Conservation (phyloP, 2,329 filamentous ascomycete genomes). For the Trichoderma sp. region DNA sequence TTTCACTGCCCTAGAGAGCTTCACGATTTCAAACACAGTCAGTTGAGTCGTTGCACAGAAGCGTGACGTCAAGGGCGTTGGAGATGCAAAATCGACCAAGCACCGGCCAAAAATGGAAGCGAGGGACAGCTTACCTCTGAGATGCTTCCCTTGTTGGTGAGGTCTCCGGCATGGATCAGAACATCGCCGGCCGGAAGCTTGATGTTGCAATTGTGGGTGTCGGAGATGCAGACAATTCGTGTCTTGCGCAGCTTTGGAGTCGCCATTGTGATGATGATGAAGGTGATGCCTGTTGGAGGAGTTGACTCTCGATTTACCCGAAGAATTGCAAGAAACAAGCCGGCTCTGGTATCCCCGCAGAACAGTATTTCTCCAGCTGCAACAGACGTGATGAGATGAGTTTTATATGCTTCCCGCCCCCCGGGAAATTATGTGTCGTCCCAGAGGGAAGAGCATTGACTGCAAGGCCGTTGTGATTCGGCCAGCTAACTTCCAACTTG, state of each 20-base stretch:
- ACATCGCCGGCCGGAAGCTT: constrained; percentile 71
- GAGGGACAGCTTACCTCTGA: constrained; percentile 42
- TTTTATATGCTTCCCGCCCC: background rate
- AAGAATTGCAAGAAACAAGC: background rate
- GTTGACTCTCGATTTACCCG: background rate
- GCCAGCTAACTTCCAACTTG: background rate
- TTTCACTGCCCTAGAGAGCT: constrained; percentile 57
- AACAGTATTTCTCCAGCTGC: background rate
- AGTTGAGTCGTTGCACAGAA: background rate
- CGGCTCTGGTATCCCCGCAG: background rate
- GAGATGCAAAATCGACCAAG: background rate
- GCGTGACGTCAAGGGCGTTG: constrained; percentile 12
- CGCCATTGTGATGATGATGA: constrained; percentile 14
- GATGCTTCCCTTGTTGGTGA: constrained; percentile 69
- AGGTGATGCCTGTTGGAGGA: background rate
- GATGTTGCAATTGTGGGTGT: constrained; percentile 67
- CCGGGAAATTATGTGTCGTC: background rate
- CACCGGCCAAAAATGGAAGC: background rate
- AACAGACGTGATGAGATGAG: background rate
- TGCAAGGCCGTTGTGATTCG: background rate
- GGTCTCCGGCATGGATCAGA: constrained; percentile 72
- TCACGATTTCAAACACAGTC: background rate
- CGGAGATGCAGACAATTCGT: constrained; percentile 71
- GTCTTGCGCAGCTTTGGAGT: constrained; percentile 43
- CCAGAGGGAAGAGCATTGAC: background rate